Conservation (phyloP, 2,329 filamentous ascomycete genomes). For the Herpotrichia juniperi region DNA sequence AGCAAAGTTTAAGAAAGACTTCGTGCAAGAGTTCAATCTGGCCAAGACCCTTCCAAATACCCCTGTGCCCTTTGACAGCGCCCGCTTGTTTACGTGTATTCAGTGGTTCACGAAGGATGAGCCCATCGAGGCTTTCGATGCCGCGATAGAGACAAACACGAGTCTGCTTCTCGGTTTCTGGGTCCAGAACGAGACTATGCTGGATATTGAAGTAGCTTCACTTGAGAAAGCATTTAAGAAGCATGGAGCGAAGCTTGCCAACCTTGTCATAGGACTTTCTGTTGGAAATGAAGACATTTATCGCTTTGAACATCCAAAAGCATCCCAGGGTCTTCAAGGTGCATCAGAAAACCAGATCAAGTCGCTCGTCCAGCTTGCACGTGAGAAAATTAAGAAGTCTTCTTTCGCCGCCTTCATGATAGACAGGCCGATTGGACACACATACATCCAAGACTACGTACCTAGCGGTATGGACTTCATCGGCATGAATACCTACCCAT, state of each 20-base stretch:
- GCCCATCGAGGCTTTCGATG: constrained; percentile 59
- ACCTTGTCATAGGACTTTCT: constrained; percentile 43
- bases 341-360: constrained; percentile 68
- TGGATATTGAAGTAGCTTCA: constrained; percentile 35
- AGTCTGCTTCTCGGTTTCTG: constrained; percentile 42
- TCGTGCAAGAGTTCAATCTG: constrained; percentile 26
- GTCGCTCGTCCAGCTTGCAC: constrained; percentile 54
- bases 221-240: constrained; percentile 37
- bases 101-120: constrained; percentile 50
- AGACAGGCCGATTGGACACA: constrained; percentile 50
- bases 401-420: constrained; percentile 51
- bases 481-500: constrained; percentile 42
- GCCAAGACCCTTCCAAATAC: constrained; percentile 25
- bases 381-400: constrained; percentile 63
- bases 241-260: constrained; percentile 57
- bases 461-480: constrained; percentile 36
- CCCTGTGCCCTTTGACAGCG: constrained; percentile 67
- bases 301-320: constrained; percentile 60
- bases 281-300: constrained; percentile 61
- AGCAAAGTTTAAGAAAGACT: constrained; percentile 28
- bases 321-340: constrained; percentile 45
- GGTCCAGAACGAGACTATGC: constrained; percentile 18
- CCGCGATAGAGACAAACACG: constrained; percentile 39
- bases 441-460: constrained; percentile 33
- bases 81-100: constrained; percentile 73